Percentiles rank a stretch among this genome's conserved stretches.
Conservation (phyloP, 2,329 filamentous ascomycete genomes). For the Aspergillus cejpii region DNA sequence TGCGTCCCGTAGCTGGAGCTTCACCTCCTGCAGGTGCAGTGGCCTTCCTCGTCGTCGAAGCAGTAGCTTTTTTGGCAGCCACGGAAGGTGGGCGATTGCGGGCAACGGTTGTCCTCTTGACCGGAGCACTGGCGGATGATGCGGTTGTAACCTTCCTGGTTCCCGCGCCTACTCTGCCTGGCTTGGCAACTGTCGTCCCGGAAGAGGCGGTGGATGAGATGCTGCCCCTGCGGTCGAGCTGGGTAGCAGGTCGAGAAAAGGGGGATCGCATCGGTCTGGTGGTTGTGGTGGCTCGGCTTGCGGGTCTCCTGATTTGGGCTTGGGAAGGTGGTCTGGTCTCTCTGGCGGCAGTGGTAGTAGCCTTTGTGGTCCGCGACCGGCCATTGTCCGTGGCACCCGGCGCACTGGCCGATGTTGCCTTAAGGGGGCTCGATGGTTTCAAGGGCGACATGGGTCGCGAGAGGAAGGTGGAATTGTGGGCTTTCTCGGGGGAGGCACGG, state of each 20-base stretch:
- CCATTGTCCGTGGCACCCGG: slow-evolving; percentile 14
- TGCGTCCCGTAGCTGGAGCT: slow-evolving; percentile 28
- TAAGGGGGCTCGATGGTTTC: slow-evolving; percentile 47
- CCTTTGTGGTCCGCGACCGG: slow-evolving; percentile 21
- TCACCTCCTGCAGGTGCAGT: slow-evolving; percentile 29
- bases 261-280: slow-evolving; percentile 27
- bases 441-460: slow-evolving; percentile 56
- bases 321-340: slow-evolving; percentile 25
- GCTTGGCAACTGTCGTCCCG: slow-evolving; percentile 35
- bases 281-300: slow-evolving; percentile 26
- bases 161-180: slow-evolving; percentile 24
- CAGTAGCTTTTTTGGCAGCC: slow-evolving; percentile 31
- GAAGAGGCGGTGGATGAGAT: slow-evolving; percentile 35
- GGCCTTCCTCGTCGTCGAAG: slow-evolving; percentile 29
- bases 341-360: slow-evolving; percentile 22
- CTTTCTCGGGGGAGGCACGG: slow-evolving; percentile 39
- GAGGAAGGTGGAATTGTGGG: slow-evolving; percentile 50
- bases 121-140: slow-evolving; percentile 19
- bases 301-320: slow-evolving; percentile 27
- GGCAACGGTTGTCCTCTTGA: slow-evolving; percentile 27
- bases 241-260: slow-evolving; percentile 34
- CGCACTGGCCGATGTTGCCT: slow-evolving; percentile 22
- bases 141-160: slow-evolving; percentile 28
- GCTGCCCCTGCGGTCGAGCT: slow-evolving; percentile 35
- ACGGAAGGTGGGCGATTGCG: slow-evolving; percentile 30